Evolutionary conservation across 129 eudicot genomes (phyloP).

Genomic region (Flaveria sonorensis): DNA sequence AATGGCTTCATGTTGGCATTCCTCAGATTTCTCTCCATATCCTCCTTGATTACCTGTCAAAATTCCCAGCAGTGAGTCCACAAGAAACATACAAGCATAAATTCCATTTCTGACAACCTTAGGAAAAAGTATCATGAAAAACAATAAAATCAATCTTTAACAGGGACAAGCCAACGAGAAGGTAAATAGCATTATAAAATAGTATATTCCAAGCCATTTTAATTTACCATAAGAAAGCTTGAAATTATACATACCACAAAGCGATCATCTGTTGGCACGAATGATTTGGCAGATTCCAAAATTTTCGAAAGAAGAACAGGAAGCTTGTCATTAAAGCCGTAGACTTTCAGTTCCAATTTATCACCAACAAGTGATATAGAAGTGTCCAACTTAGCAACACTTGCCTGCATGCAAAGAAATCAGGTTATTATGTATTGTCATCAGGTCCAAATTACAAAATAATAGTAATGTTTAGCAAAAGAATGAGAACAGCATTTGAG

Average conservation of each 20-base stretch:
- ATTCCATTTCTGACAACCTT: neutral
- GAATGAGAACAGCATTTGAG: constrained; percentile 9
- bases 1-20: constrained; percentile 96
- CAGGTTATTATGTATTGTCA: constrained; percentile 1
- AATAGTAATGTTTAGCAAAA: constrained; percentile 12
- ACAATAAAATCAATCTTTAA: neutral
- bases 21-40: constrained; percentile 77
- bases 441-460: constrained; percentile 15
- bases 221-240: constrained; percentile 1
- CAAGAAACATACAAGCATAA: constrained; percentile 22
- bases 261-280: constrained; percentile 79
- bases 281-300: constrained; percentile 64
- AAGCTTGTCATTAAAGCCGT: constrained; percentile 95
- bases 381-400: constrained; percentile 91
- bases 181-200: neutral
- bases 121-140: neutral
- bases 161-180: neutral
- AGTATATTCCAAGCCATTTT: neutral
- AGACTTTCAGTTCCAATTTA: constrained; percentile 87
- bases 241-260: constrained; percentile 55
- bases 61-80: constrained; percentile 10
- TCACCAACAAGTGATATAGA: constrained; percentile 83
- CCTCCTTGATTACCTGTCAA: constrained; percentile 83
- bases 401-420: constrained; percentile 56
- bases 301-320: constrained; percentile 82